Evolutionary conservation across 441 rosid species (phyloP).

Genomic region (Corymbia calophylla): DNA sequence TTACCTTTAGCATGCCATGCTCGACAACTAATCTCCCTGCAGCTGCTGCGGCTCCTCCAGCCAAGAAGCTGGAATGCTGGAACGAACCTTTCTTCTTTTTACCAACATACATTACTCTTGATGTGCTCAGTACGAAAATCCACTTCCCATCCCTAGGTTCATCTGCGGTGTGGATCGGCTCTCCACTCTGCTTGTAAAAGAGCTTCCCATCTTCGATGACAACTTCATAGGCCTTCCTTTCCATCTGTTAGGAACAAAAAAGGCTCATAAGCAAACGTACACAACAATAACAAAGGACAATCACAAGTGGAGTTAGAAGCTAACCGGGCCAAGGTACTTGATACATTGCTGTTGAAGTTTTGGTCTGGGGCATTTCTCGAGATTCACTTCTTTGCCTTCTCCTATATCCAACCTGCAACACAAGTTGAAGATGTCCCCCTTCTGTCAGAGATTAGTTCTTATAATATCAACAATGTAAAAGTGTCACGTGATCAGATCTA

Average conservation of each 20-base stretch:
- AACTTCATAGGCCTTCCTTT: not conserved
- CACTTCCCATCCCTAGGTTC: not conserved
- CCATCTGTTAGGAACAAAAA: not conserved
- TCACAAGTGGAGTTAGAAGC: not conserved
- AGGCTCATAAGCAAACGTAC: not conserved
- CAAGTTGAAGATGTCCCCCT: not conserved
- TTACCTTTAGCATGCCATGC: not conserved
- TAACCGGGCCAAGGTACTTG: conserved; percentile 1
- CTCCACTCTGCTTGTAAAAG: not conserved
- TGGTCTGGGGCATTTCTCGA: not conserved
- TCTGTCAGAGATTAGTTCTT: not conserved
- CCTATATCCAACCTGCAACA: conserved; percentile 3
- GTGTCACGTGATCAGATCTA: not conserved
- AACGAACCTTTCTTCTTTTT: not conserved
- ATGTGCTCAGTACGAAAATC: not conserved
- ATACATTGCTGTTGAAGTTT: conserved; percentile 6
- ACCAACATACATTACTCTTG: not conserved
- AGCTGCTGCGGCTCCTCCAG: not conserved
- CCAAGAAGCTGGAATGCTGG: not conserved
- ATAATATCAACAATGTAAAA: not conserved
- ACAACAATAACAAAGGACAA: not conserved
- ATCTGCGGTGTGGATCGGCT: not conserved
- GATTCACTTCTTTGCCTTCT: conserved; percentile 4
- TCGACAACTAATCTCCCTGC: not conserved
- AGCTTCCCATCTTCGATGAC: not conserved